Percentiles rank a stretch among this genome's conserved stretches.
Conservation (phyloP, 306 rosid species). For the Dicorynia guianensis region DNA sequence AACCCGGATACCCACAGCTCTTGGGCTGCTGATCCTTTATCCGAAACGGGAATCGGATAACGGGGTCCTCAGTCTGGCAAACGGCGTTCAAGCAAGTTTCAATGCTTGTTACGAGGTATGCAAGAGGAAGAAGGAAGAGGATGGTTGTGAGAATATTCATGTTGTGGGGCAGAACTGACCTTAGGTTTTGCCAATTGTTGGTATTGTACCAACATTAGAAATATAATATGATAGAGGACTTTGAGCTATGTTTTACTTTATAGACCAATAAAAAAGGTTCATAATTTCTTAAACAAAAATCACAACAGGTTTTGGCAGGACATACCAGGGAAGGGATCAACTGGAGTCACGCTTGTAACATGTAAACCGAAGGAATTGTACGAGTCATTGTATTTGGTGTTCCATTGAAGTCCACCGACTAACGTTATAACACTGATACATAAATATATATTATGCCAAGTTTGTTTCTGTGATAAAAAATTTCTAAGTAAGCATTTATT, state of each 20-base stretch:
- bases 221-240: not conserved
- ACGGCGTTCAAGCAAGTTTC: conserved; percentile 50
- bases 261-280: not conserved
- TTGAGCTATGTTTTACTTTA: not conserved
- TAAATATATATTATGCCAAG: no score
- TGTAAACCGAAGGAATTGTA: not conserved
- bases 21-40: conserved; percentile 38
- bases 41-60: conserved; percentile 70
- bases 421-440: no score
- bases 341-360: not conserved
- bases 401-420: no score
- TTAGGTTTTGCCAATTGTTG: conserved; percentile 17
- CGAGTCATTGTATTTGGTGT: no score
- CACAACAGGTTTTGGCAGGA: no score
- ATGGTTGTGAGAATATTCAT: conserved; percentile 42
- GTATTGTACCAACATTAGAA: not conserved
- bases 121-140: conserved; percentile 31
- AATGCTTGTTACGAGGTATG: conserved; percentile 30
- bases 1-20: conserved; percentile 70
- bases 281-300: no score
- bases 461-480: no score
- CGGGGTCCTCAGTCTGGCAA: conserved; percentile 43
- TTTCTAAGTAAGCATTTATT: no score
- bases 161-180: conserved; percentile 13
- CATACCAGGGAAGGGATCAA: not conserved